Evolutionary conservation across 2,329 filamentous ascomycete species (phyloP).

Genomic region (Botrytis fabae): DNA sequence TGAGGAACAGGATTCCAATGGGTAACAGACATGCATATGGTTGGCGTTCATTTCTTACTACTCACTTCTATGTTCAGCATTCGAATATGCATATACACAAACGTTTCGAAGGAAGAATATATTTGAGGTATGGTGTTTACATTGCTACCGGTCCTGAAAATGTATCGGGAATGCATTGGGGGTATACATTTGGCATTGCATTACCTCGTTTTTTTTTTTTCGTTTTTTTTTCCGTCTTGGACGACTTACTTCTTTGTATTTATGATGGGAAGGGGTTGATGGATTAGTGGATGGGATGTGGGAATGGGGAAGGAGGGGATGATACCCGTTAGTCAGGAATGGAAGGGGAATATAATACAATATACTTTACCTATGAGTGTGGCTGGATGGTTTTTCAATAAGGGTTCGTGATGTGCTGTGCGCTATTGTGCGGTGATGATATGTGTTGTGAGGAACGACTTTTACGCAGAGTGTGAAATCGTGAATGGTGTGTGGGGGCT

Average conservation of each 20-base stretch:
- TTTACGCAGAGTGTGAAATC: neutral
- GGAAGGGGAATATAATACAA: neutral
- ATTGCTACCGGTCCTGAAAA: neutral
- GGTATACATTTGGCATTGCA: conserved; percentile 9
- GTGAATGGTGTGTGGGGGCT: too few species aligned
- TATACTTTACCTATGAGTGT: neutral
- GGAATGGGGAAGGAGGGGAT: neutral
- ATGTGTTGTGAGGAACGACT: neutral
- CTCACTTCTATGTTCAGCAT: neutral
- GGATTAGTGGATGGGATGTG: neutral
- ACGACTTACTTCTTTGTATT: conserved; percentile 1
- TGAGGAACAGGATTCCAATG: conserved; percentile 3
- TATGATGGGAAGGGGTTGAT: neutral
- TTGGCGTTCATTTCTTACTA: conserved; percentile 1
- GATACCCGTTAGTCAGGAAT: neutral
- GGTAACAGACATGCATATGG: conserved; percentile 13
- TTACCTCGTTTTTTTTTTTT: neutral
- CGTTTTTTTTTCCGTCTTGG: neutral
- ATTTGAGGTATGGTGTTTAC: neutral
- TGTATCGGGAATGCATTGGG: neutral
- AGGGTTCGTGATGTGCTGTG: neutral
- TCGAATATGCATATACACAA: neutral
- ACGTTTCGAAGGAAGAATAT: neutral
- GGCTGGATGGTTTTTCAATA: neutral
- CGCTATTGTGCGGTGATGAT: neutral